Percentiles rank a stretch among this genome's conserved stretches.
These are phyloP conservation scores for Euclidium syriacum DNA, from an alignment of 345 rosid genomes.

Conservation along the genomic window DNA sequence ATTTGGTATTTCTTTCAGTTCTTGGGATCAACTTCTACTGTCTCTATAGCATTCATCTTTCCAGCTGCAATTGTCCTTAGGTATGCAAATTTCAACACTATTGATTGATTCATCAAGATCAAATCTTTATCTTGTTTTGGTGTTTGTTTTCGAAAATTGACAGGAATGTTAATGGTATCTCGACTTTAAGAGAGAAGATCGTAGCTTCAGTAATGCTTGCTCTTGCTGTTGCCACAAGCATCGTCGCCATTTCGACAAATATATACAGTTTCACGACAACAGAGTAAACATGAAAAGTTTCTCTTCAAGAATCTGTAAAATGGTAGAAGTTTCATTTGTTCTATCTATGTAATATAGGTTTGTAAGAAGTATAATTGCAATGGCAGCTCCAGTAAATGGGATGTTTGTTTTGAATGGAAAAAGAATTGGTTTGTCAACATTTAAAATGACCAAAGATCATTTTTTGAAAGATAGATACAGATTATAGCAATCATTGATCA, in stretches of 20 bases:
- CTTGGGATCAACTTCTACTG: constrained; percentile 80
- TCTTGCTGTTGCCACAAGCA: constrained; percentile 38
- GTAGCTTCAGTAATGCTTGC: constrained; percentile 36
- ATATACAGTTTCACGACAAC: constrained; percentile 21
- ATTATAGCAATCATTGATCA: too few species aligned
- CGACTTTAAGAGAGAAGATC: constrained; percentile 36
- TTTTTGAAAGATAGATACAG: too few species aligned
- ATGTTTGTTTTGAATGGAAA: not conserved
- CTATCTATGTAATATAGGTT: constrained; percentile 19
- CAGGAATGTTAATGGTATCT: constrained; percentile 45
- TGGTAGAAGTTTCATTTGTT: not conserved
- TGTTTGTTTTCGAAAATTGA: not conserved
- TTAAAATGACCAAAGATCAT: not conserved
- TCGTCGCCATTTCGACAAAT: constrained; percentile 38
- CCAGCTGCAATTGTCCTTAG: constrained; percentile 73
- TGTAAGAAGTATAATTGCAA: not conserved
- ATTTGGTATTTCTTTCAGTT: constrained; percentile 86
- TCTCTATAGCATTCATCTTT: constrained; percentile 77
- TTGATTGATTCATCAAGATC: not conserved
- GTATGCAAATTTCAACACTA: constrained; percentile 24
- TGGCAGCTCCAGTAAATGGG: not conserved
- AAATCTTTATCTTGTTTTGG: not conserved
- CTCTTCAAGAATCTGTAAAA: constrained; percentile 14
- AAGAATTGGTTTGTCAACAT: not conserved
- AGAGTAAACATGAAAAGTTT: constrained; percentile 1